A percentile compares a stretch with the other conserved stretches of the same genome.
Evolutionary conservation across 805 yeast species (phyloP).

Genomic region (Barnettozyma botsteinii): DNA sequence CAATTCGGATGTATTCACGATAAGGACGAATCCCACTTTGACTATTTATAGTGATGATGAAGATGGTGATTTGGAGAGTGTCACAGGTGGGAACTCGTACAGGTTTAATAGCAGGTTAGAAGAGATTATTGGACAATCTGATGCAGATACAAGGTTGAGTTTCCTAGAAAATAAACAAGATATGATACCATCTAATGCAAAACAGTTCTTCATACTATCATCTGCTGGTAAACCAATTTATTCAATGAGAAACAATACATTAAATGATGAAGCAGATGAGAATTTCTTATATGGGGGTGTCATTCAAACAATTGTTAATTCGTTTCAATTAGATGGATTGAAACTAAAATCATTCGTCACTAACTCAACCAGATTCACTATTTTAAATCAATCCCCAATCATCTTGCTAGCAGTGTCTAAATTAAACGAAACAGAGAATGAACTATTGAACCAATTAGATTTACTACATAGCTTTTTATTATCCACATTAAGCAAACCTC

Average conservation of each 20-base stretch:
- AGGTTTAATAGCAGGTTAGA: slow-evolving; percentile 18
- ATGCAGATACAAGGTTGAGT: slow-evolving; percentile 13
- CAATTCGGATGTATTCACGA: slow-evolving; percentile 16
- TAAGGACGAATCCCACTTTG: slow-evolving; percentile 26
- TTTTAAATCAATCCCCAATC: slow-evolving; percentile 61
- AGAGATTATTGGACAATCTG: slow-evolving; percentile 22
- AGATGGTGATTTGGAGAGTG: slow-evolving; percentile 8
- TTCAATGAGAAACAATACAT: slow-evolving; percentile 36
- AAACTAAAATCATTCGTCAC: slow-evolving; percentile 41
- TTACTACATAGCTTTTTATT: slow-evolving; percentile 70
- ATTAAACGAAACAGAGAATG: slow-evolving; percentile 45
- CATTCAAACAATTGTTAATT: slow-evolving; percentile 70
- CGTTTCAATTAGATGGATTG: slow-evolving; percentile 44
- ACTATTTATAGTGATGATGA: slow-evolving; percentile 26
- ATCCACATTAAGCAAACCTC: slow-evolving; percentile 80
- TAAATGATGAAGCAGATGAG: slow-evolving; percentile 38
- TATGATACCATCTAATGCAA: slow-evolving; percentile 22
- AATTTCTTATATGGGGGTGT: slow-evolving; percentile 63
- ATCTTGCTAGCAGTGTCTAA: slow-evolving; percentile 65
- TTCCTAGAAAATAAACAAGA: slow-evolving; percentile 13
- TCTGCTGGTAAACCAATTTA: slow-evolving; percentile 87
- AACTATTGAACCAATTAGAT: slow-evolving; percentile 59
- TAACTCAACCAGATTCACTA: slow-evolving; percentile 47
- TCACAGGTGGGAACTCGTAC: not conserved
- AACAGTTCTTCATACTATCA: slow-evolving; percentile 75